phyloP scores from a whole-genome alignment of 2,329 filamentous ascomycete species.

The Phaeosphaeriaceae sp. region DNA sequence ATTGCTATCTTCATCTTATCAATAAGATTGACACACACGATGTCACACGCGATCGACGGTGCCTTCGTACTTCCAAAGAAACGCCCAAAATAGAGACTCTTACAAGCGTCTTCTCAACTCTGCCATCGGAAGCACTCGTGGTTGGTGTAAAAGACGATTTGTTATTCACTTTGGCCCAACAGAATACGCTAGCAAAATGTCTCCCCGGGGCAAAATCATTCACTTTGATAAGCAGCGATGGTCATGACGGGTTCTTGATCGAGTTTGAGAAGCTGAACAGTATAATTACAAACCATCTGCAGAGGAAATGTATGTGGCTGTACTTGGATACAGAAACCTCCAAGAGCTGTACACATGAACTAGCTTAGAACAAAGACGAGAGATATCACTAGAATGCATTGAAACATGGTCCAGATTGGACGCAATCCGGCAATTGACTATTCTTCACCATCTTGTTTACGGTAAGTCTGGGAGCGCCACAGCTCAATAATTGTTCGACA shows the following conservation, averaged over 20 bases:
- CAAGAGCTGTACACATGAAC: no score
- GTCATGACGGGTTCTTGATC: constrained; percentile 49
- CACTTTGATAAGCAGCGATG: constrained; percentile 38
- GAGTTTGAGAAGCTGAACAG: constrained; percentile 44
- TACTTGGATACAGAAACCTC: background rate
- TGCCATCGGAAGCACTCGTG: background rate
- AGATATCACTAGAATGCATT: no score
- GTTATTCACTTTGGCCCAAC: constrained; percentile 25
- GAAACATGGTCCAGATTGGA: no score
- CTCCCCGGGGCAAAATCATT: constrained; percentile 38
- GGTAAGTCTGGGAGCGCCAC: no score
- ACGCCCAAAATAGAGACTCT: constrained; percentile 16
- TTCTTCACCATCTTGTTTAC: no score
- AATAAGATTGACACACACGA: constrained; percentile 52
- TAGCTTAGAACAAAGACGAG: no score
- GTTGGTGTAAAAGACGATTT: background rate
- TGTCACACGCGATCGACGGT: constrained; percentile 27
- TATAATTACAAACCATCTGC: constrained; percentile 24
- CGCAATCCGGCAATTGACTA: no score
- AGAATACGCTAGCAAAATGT: constrained; percentile 37
- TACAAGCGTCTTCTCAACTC: background rate
- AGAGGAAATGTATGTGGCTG: constrained; percentile 4
- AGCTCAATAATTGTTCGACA: no score
- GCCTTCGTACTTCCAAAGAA: background rate
- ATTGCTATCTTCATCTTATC: constrained; percentile 49